phyloP scores from a whole-genome alignment of 1,139 yeast genomes.

The Scheffersomyces segobiensis region DNA sequence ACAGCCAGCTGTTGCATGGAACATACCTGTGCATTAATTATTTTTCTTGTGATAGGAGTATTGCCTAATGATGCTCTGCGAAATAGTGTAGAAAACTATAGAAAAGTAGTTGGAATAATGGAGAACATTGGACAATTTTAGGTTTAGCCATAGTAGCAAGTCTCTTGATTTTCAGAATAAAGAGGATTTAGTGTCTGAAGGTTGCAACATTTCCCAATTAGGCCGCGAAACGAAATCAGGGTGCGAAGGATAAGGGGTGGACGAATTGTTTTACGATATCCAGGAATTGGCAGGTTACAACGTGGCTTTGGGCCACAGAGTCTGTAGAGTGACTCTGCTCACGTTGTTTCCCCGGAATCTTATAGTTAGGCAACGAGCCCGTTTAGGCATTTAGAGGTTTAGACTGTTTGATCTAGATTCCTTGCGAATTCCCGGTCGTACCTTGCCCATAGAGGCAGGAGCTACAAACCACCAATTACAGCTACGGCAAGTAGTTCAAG shows the following conservation, averaged over 20 bases:
- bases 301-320: background rate
- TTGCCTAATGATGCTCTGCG: too few species aligned
- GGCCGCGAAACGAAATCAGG: background rate
- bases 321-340: background rate
- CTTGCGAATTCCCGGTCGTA: background rate
- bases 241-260: background rate
- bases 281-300: background rate
- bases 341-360: background rate
- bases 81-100: too few species aligned
- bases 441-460: too few species aligned
- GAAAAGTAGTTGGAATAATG: too few species aligned
- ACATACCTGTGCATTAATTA: too few species aligned
- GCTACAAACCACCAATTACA: background rate
- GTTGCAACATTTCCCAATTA: background rate
- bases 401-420: too few species aligned
- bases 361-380: background rate
- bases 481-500: background rate
- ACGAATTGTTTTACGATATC: background rate
- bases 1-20: too few species aligned
- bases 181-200: background rate
- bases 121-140: too few species aligned
- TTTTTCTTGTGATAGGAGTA: too few species aligned
- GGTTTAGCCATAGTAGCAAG: too few species aligned
- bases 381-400: too few species aligned
- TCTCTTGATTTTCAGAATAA: background rate